Conservation (phyloP, 208 protist genomes). For the Leishmania braziliensis region DNA sequence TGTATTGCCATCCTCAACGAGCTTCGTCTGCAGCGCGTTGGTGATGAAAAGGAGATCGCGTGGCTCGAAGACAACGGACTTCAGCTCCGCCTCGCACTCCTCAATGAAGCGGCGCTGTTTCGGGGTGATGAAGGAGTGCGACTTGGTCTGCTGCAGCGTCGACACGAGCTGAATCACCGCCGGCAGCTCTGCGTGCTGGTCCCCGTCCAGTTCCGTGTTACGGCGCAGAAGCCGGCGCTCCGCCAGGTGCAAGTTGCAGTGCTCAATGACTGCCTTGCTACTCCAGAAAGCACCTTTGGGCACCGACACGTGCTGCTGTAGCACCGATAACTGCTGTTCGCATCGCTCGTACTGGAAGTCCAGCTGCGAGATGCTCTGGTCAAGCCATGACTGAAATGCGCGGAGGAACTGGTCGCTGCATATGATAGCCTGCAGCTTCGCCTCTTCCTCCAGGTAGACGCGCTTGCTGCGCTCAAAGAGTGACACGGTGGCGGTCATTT, state of each 20-base stretch:
- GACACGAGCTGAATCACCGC: conserved; percentile 83
- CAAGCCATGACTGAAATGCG: conserved; percentile 78
- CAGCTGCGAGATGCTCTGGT: conserved; percentile 77
- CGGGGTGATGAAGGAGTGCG: conserved; percentile 76
- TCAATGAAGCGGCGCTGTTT: conserved; percentile 87
- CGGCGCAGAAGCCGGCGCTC: conserved; percentile 62
- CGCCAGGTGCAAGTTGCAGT: conserved; percentile 88
- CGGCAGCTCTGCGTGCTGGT: conserved; percentile 56
- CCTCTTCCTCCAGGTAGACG: conserved; percentile 84
- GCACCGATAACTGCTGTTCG: conserved; percentile 83
- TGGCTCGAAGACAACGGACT: conserved; percentile 75
- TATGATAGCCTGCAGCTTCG: conserved; percentile 69
- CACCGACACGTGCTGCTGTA: conserved; percentile 79
- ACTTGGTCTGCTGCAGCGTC: conserved; percentile 76
- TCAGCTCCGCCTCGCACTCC: conserved; percentile 74
- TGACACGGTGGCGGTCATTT: conserved; percentile 51
- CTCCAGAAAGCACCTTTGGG: conserved; percentile 78
- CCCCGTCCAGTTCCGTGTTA: conserved; percentile 17
- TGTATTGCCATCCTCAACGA: conserved; percentile 78
- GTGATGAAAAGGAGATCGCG: conserved; percentile 83
- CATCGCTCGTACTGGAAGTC: conserved; percentile 86
- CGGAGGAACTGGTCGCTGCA: conserved; percentile 64
- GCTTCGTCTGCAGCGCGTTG: conserved; percentile 85
- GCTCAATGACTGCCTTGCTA: conserved; percentile 86
- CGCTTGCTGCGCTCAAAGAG: conserved; percentile 88